Conservation (phyloP, 78 protist genomes). For the Blattamonas nauphoetae region DNA sequence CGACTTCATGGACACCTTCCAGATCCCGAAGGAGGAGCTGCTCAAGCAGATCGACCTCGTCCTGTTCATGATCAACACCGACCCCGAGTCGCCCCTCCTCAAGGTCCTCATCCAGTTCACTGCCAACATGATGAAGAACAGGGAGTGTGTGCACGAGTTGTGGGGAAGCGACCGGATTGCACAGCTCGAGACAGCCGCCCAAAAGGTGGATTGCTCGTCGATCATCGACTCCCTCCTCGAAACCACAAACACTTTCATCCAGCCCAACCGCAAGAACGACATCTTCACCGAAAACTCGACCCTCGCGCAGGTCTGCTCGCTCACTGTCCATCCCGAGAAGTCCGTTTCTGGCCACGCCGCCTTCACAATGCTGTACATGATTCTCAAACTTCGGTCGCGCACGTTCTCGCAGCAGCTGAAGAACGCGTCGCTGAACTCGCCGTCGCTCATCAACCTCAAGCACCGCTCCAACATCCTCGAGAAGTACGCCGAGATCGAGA, state of each 20-base stretch:
- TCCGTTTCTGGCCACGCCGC: background rate
- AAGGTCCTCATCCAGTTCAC: background rate
- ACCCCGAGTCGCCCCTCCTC: background rate
- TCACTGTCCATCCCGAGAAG: background rate
- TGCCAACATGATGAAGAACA: background rate
- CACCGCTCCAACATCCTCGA: no score
- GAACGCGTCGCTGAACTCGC: no score
- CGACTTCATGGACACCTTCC: background rate
- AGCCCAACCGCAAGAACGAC: background rate
- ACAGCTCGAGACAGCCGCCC: background rate
- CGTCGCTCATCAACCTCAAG: no score
- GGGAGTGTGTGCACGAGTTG: background rate
- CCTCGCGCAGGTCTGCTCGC: background rate
- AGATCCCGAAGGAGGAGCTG: background rate
- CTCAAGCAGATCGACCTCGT: background rate
- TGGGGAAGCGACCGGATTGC: background rate
- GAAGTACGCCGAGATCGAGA: no score
- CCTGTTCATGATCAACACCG: background rate
- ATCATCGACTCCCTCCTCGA: background rate
- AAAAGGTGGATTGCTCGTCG: background rate
- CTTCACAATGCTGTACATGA: background rate
- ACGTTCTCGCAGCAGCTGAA: no score
- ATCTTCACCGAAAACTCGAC: background rate
- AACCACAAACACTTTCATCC: background rate
- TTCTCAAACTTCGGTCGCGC: no score